These are phyloP conservation scores for Aspergillus campestris DNA, from an alignment of 495 filamentous ascomycete genomes.

Conservation along the genomic window DNA sequence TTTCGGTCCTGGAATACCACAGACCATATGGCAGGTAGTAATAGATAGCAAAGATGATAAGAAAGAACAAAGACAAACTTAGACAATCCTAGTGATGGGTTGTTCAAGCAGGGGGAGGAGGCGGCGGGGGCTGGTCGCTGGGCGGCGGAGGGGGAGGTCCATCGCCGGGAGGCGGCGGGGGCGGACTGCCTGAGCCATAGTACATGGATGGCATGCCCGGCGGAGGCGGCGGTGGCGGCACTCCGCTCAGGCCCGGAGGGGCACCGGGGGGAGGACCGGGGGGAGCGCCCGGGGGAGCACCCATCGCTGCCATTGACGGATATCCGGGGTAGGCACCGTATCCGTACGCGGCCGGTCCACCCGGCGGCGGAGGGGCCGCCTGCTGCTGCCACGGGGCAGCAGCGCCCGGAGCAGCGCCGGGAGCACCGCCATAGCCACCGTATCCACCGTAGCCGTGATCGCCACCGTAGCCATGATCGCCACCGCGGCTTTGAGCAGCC, in stretches of 20 bases:
- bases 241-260: slow-evolving; percentile 56
- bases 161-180: slow-evolving; percentile 46
- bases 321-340: slow-evolving; percentile 51
- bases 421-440: slow-evolving; percentile 15
- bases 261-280: slow-evolving; percentile 24
- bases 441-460: slow-evolving; percentile 45
- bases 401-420: slow-evolving; percentile 38
- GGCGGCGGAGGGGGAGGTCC: slow-evolving; percentile 64
- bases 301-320: slow-evolving; percentile 48
- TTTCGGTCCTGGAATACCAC: not conserved
- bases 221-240: slow-evolving; percentile 61
- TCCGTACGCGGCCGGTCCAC: slow-evolving; percentile 41
- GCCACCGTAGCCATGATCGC: slow-evolving; percentile 46
- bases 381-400: slow-evolving; percentile 63
- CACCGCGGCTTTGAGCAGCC: slow-evolving; percentile 39
- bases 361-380: slow-evolving; percentile 42
- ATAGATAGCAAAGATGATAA: slow-evolving; percentile 7
- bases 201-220: slow-evolving; percentile 64
- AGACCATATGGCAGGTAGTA: slow-evolving; percentile 6
- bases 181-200: slow-evolving; percentile 48
- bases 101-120: slow-evolving; percentile 48
- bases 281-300: slow-evolving; percentile 30
- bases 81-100: not conserved
- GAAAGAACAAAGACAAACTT: slow-evolving; percentile 5
- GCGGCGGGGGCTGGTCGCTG: slow-evolving; percentile 64